These are phyloP conservation scores for Ambrosiella beaveri DNA, from an alignment of 2,329 filamentous ascomycete genomes.

Conservation along the genomic window DNA sequence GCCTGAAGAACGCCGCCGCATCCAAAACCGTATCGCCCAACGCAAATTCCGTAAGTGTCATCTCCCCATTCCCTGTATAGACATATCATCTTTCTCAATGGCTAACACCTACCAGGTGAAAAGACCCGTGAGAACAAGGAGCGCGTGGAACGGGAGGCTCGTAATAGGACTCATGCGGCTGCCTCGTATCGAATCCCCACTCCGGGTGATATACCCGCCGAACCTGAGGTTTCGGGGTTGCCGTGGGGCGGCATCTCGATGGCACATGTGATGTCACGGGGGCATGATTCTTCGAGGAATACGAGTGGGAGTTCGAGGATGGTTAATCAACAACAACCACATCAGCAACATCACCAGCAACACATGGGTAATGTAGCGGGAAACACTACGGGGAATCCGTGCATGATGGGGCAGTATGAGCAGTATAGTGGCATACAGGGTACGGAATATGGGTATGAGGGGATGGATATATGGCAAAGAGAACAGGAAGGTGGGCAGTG, in stretches of 20 bases:
- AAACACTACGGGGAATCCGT: neutral
- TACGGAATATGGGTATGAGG: neutral
- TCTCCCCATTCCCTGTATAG: neutral
- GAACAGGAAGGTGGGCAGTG: neutral
- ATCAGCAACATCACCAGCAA: neutral
- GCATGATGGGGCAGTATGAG: neutral
- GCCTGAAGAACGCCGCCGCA: slow-evolving; percentile 52
- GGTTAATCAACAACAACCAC: neutral
- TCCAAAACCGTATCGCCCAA: slow-evolving; percentile 62
- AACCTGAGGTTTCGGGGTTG: slow-evolving; percentile 41
- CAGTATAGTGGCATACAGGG: neutral
- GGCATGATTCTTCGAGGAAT: slow-evolving; percentile 29
- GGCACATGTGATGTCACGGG: slow-evolving; percentile 32
- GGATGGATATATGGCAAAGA: neutral
- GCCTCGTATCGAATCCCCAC: slow-evolving; percentile 46
- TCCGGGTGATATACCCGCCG: slow-evolving; percentile 33
- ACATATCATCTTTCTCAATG: neutral
- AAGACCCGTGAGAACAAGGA: slow-evolving; percentile 53
- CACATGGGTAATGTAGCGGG: neutral
- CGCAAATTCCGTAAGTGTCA: slow-evolving; percentile 52
- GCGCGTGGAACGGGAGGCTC: slow-evolving; percentile 41
- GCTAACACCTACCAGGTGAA: slow-evolving; percentile 34
- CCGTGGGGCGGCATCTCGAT: slow-evolving; percentile 58
- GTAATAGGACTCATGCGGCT: slow-evolving; percentile 46
- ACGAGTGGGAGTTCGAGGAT: slow-evolving; percentile 17